These are phyloP conservation scores for Suillus brevipes DNA, from an alignment of 768 basidiomycete species.

Conservation along the genomic window DNA sequence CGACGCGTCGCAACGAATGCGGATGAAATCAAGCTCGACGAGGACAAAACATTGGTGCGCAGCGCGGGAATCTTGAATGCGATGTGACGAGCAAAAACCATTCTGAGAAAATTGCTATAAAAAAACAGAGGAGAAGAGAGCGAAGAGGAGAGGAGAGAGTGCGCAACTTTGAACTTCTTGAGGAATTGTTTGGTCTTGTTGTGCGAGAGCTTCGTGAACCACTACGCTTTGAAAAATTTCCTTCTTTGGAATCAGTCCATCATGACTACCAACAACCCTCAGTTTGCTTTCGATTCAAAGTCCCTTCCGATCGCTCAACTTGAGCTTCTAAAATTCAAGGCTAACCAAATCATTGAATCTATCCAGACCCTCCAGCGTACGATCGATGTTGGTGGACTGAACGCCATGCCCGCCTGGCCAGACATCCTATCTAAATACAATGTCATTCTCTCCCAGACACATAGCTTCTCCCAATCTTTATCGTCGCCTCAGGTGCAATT, in stretches of 20 bases:
- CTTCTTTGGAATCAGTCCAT: background rate
- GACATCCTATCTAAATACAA: slow-evolving; percentile 87
- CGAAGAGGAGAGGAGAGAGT: no score
- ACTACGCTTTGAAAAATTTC: slow-evolving; percentile 5
- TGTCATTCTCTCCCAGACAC: slow-evolving; percentile 78
- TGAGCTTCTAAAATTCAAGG: slow-evolving; percentile 75
- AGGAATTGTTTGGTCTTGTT: slow-evolving; percentile 9
- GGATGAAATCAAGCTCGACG: background rate
- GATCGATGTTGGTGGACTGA: slow-evolving; percentile 56
- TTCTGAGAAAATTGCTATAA: slow-evolving; percentile 10
- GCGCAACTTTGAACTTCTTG: background rate
- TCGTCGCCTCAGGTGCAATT: slow-evolving; percentile 36
- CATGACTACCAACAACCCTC: slow-evolving; percentile 13
- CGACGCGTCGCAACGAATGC: slow-evolving; percentile 22
- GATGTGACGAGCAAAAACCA: slow-evolving; percentile 17
- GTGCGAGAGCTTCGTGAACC: slow-evolving; percentile 3
- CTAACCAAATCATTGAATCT: slow-evolving; percentile 78
- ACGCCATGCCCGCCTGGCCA: slow-evolving; percentile 79
- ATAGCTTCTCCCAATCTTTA: slow-evolving; percentile 69
- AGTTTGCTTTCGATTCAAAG: slow-evolving; percentile 31
- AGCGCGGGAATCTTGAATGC: background rate
- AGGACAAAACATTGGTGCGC: slow-evolving; percentile 3
- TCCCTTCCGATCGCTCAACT: slow-evolving; percentile 64
- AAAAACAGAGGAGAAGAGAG: background rate
- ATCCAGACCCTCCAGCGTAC: slow-evolving; percentile 64